Percentiles rank a stretch among this genome's conserved stretches.
Conservation (phyloP, 805 yeast genomes). For the Candida methanosorbosa region DNA sequence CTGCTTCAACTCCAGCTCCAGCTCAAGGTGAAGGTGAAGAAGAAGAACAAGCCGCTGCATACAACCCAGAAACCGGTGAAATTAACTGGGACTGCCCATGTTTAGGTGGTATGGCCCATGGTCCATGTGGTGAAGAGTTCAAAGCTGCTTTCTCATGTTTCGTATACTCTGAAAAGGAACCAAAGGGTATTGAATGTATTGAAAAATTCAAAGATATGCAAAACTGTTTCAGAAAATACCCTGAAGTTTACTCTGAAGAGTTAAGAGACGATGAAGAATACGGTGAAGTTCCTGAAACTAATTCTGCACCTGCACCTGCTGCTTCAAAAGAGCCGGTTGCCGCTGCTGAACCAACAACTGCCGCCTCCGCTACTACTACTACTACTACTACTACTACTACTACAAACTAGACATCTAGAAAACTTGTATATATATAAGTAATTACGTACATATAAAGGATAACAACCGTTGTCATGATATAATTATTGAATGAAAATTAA, state of each 20-base stretch:
- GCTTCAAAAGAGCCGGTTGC: slow-evolving; percentile 6
- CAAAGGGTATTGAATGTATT: slow-evolving; percentile 94
- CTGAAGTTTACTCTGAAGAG: slow-evolving; percentile 91
- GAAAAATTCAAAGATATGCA: slow-evolving; percentile 90
- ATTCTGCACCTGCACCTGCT: slow-evolving; percentile 1
- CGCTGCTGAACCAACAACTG: background rate
- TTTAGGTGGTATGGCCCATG: slow-evolving; percentile 97
- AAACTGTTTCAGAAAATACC: slow-evolving; percentile 84
- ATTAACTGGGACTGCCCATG: slow-evolving; percentile 99
- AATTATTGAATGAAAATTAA: too few species aligned
- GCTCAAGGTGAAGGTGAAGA: slow-evolving; percentile 19
- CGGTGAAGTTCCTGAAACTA: slow-evolving; percentile 14
- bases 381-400: background rate
- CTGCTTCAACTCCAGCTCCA: too few species aligned
- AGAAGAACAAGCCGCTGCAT: slow-evolving; percentile 56
- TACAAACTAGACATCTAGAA: too few species aligned
- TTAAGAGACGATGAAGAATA: slow-evolving; percentile 67
- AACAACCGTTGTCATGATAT: too few species aligned
- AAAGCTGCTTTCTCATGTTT: slow-evolving; percentile 93
- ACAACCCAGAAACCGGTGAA: slow-evolving; percentile 94
- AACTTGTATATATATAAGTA: too few species aligned
- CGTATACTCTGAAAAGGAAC: slow-evolving; percentile 87
- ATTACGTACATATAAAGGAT: too few species aligned
- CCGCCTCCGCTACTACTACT: background rate
- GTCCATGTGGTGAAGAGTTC: slow-evolving; percentile 96